Conservation (phyloP, 345 rosid species). For the Physaria fendleri region DNA sequence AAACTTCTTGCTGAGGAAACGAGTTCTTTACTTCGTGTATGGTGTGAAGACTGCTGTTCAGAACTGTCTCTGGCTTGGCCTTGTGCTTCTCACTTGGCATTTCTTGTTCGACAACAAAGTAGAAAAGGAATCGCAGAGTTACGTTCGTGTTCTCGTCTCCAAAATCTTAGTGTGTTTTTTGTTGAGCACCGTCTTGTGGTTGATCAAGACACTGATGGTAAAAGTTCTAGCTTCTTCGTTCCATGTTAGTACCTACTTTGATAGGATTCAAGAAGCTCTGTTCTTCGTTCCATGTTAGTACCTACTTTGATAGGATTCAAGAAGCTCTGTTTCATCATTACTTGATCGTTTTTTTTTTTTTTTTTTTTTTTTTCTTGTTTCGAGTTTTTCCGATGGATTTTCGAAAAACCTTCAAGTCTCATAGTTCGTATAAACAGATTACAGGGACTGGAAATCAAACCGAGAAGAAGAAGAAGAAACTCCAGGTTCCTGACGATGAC, state of each 20-base stretch:
- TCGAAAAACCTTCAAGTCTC: slow-evolving; percentile 48
- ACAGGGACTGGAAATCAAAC: slow-evolving; percentile 5
- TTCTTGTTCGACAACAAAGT: slow-evolving; percentile 58
- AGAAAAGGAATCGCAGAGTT: slow-evolving; percentile 23
- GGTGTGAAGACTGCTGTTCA: slow-evolving; percentile 79
- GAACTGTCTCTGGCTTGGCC: slow-evolving; percentile 78
- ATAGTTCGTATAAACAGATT: slow-evolving; percentile 35
- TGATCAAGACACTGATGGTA: slow-evolving; percentile 75
- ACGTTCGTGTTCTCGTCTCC: slow-evolving; percentile 43
- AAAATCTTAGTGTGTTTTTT: slow-evolving; percentile 59
- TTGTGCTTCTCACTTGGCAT: slow-evolving; percentile 68
- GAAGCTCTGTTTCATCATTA: slow-evolving; percentile 75
- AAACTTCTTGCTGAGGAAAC: slow-evolving; percentile 62
- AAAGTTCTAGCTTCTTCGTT: slow-evolving; percentile 83
- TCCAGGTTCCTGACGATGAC: neutral
- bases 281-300: slow-evolving; percentile 88
- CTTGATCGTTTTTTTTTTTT: slow-evolving; percentile 30
- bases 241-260: slow-evolving; percentile 88
- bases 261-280: slow-evolving; percentile 75
- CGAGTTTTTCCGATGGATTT: slow-evolving; percentile 26
- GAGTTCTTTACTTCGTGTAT: slow-evolving; percentile 76
- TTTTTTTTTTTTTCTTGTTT: neutral
- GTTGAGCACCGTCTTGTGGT: slow-evolving; percentile 60
- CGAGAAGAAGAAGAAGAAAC: slow-evolving; percentile 30
- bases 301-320: slow-evolving; percentile 86